Conservation (phyloP, 805 yeast species). For the Scheffersomyces amazonensis region DNA sequence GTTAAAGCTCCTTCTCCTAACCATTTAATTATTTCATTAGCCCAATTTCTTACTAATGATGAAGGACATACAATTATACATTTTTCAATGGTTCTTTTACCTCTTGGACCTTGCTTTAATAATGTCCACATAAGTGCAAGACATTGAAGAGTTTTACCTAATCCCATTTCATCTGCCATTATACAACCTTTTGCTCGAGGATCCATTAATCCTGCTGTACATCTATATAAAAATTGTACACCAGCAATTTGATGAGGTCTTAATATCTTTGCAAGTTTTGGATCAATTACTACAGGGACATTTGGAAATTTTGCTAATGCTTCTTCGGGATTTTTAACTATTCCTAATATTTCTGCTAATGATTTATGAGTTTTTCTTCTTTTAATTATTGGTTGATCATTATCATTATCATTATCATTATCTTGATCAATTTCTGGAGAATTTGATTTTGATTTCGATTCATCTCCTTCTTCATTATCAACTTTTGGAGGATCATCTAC, state of each 20-base stretch:
- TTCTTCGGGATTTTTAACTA: conserved; percentile 50
- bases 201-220: conserved; percentile 85
- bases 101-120: conserved; percentile 83
- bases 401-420: too few relatives aligned
- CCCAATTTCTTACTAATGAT: conserved; percentile 93
- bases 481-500: conserved; percentile 54
- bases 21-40: conserved; percentile 94
- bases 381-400: conserved; percentile 20
- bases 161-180: conserved; percentile 98
- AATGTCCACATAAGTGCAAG: conserved; percentile 90
- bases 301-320: conserved; percentile 59
- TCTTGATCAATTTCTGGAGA: conserved; percentile 12
- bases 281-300: conserved; percentile 96
- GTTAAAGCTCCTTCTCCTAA: conserved; percentile 86
- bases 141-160: conserved; percentile 90
- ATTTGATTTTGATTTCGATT: conserved; percentile 7
- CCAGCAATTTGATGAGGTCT: conserved; percentile 98
- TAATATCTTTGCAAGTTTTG: conserved; percentile 73
- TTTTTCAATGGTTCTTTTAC: conserved; percentile 78
- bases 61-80: conserved; percentile 95
- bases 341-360: conserved; percentile 78
- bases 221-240: conserved; percentile 82
- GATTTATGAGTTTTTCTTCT: conserved; percentile 57
- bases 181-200: conserved; percentile 90
- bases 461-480: conserved; percentile 16